These are phyloP conservation scores for Colletotrichum orchidophilum DNA, from an alignment of 2,329 filamentous ascomycete species.

Conservation along the genomic window DNA sequence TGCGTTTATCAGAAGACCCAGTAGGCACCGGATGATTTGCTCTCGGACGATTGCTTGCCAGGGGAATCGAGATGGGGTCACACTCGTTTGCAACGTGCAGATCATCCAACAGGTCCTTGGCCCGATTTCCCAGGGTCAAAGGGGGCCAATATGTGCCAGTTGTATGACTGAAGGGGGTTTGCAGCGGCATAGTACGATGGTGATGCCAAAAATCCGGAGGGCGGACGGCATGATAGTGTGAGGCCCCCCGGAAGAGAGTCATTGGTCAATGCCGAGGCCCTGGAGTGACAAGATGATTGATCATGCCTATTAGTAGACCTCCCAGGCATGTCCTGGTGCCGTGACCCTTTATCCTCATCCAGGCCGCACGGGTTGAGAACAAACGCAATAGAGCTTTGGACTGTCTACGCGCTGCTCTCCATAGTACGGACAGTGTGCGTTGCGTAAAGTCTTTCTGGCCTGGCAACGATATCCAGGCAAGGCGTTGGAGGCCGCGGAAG, in stretches of 20 bases:
- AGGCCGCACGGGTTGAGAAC: not conserved
- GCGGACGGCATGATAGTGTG: constrained; percentile 11
- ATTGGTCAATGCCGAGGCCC: constrained; percentile 23
- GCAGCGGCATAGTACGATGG: constrained; percentile 2
- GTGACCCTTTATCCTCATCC: not conserved
- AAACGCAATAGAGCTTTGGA: not conserved
- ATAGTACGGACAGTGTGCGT: not conserved
- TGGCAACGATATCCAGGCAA: not conserved
- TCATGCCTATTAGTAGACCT: not conserved
- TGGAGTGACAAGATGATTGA: not conserved
- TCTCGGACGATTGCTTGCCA: not conserved
- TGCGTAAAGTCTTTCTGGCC: not conserved
- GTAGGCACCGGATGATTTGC: not conserved
- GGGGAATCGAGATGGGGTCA: constrained; percentile 10
- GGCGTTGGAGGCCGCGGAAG: constrained; percentile 4
- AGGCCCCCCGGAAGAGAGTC: not conserved
- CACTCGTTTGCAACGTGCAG: constrained; percentile 15
- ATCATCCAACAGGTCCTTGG: constrained; percentile 10
- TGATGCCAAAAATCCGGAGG: constrained; percentile 4
- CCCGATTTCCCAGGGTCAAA: not conserved
- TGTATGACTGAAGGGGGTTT: constrained; percentile 1
- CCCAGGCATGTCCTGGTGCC: constrained; percentile 1
- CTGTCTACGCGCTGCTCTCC: not conserved
- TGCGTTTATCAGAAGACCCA: not conserved
- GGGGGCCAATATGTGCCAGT: constrained; percentile 2